These are phyloP conservation scores for Gardenia jasminoides DNA, from an alignment of 257 asterid genomes.

Conservation along the genomic window DNA sequence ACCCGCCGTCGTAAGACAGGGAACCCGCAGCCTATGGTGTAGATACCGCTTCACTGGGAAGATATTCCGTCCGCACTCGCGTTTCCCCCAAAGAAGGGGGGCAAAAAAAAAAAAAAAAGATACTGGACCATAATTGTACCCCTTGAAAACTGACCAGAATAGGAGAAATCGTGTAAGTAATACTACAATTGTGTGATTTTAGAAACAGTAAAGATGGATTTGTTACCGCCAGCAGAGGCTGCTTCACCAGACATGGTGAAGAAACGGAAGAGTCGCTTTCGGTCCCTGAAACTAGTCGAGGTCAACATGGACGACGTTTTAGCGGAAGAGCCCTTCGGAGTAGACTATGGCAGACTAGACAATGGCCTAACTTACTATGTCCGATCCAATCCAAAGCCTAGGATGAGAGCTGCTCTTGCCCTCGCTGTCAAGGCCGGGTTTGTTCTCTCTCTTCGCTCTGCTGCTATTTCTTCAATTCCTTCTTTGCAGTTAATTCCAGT, in stretches of 20 bases:
- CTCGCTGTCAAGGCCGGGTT: slow-evolving; percentile 94
- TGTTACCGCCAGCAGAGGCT: slow-evolving; percentile 57
- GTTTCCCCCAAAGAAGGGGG: too few species aligned
- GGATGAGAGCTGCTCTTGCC: slow-evolving; percentile 94
- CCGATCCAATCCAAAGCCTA: slow-evolving; percentile 86
- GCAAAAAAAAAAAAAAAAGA: background rate
- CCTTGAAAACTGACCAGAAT: background rate
- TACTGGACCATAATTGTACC: too few species aligned
- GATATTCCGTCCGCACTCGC: background rate
- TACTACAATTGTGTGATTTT: background rate
- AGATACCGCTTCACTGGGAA: background rate
- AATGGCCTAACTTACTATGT: slow-evolving; percentile 89
- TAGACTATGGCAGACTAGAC: slow-evolving; percentile 70
- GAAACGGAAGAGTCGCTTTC: slow-evolving; percentile 59
- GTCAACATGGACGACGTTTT: slow-evolving; percentile 65
- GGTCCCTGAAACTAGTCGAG: slow-evolving; percentile 76
- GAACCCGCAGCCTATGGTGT: background rate
- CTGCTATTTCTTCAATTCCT: background rate
- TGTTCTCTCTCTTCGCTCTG: slow-evolving; percentile 20
- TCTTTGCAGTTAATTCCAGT: background rate
- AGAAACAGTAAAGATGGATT: slow-evolving; percentile 50
- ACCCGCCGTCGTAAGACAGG: too few species aligned
- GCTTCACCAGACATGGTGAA: slow-evolving; percentile 43
- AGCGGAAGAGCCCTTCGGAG: slow-evolving; percentile 69
- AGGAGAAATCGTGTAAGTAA: too few species aligned